Conservation (phyloP, 108 stramenopile species). For the Stephanodiscus triporus region DNA sequence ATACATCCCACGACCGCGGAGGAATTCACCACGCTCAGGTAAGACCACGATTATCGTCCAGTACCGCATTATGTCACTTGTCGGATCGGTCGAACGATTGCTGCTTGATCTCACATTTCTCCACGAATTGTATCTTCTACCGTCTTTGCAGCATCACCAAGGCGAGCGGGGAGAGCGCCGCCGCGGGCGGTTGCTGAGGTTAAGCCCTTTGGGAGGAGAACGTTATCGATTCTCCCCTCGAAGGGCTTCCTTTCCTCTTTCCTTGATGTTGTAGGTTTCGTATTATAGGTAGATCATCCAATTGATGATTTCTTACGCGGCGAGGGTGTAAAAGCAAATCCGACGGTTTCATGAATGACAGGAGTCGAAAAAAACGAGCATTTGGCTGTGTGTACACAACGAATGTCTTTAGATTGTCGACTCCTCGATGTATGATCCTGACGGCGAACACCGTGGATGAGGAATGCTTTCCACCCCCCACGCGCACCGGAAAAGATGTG, state of each 20-base stretch:
- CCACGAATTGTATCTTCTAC: background rate
- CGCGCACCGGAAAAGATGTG: background rate
- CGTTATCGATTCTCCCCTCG: constrained; percentile 1
- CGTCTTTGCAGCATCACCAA: constrained; percentile 64
- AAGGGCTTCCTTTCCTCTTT: constrained; percentile 4
- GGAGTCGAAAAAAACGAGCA: background rate
- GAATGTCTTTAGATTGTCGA: background rate
- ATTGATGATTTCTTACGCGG: background rate
- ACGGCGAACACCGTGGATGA: background rate
- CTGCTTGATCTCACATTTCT: background rate
- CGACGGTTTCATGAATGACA: constrained; percentile 17
- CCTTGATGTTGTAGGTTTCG: background rate
- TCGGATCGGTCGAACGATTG: background rate
- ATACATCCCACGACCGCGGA: constrained; percentile 98
- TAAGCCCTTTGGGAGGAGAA: constrained; percentile 88
- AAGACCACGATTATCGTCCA: background rate
- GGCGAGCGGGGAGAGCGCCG: constrained; percentile 88
- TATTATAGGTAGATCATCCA: background rate
- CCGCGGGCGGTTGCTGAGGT: constrained; percentile 97
- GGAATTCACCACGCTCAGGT: constrained; percentile 81
- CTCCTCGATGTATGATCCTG: constrained; percentile 5
- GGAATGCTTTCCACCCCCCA: too few relatives aligned
- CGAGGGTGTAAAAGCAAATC: background rate
- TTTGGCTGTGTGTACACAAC: background rate
- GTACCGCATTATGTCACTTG: too few relatives aligned